Percentiles rank a stretch among this genome's conserved stretches.
Evolutionary conservation across 192 early-diverging fungal species (phyloP).

Genomic region (Gonapodya sp.): DNA sequence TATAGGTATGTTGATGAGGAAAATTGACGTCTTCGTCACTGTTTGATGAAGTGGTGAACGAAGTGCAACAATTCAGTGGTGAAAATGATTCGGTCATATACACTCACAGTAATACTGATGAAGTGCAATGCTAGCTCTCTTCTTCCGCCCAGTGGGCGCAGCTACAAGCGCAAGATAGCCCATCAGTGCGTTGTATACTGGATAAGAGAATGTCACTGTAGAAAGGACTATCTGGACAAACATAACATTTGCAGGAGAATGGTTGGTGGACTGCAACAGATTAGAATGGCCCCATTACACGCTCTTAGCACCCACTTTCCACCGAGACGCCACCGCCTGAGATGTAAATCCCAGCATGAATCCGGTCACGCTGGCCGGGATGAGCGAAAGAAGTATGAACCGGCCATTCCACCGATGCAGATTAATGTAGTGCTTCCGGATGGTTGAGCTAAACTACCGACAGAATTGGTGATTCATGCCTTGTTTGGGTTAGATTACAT

Average conservation of each 20-base stretch:
- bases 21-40: conserved; percentile 2
- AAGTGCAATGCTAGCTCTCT: neutral
- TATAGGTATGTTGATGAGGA: conserved; percentile 5
- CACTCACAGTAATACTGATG: conserved; percentile 7
- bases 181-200: neutral
- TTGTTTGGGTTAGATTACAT: neutral
- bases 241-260: too few relatives aligned
- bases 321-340: neutral
- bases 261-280: too few relatives aligned
- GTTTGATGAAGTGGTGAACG: neutral
- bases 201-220: neutral
- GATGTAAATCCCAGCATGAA: neutral
- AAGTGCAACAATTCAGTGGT: neutral
- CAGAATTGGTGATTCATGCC: neutral
- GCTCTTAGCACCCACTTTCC: neutral
- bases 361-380: neutral
- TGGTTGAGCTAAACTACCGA: neutral
- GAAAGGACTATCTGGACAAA: neutral
- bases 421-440: conserved; percentile 1
- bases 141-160: neutral
- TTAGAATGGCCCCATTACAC: too few relatives aligned
- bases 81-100: neutral
- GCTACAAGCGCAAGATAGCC: neutral
- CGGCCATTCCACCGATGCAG: conserved; percentile 10
- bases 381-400: conserved; percentile 1